A percentile compares a stretch with the other conserved stretches of the same genome.
Conservation (phyloP, 345 rosid genomes). For the Moricandia arvensis region DNA sequence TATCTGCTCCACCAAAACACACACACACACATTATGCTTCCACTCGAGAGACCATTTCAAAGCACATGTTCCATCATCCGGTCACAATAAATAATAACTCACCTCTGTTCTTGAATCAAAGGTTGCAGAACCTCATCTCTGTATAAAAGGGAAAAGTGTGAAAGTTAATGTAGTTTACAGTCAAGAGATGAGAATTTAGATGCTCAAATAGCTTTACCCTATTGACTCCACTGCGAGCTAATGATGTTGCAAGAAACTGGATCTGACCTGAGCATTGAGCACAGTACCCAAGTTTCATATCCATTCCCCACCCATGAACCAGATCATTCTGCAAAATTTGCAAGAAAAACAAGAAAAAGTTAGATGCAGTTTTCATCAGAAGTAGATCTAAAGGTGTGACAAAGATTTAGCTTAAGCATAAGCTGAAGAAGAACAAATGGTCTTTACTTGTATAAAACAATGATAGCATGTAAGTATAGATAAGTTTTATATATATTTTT, state of each 20-base stretch:
- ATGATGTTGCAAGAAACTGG: too few relatives aligned
- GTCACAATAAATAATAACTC: neutral
- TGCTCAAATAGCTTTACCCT: constrained; percentile 9
- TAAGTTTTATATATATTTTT: too few relatives aligned
- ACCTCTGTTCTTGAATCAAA: constrained; percentile 41
- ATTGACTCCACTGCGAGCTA: constrained; percentile 12
- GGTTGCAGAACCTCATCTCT: constrained; percentile 27
- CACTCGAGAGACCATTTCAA: neutral
- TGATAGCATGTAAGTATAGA: too few relatives aligned
- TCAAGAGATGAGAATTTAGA: constrained; percentile 1
- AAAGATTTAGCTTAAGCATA: neutral
- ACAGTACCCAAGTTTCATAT: constrained; percentile 96
- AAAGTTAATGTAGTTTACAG: neutral
- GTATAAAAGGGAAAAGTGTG: neutral
- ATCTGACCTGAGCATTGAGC: too few relatives aligned
- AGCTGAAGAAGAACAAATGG: neutral
- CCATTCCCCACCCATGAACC: constrained; percentile 99
- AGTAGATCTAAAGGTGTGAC: neutral
- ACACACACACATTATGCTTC: neutral
- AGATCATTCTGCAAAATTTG: constrained; percentile 69
- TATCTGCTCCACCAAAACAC: constrained; percentile 50
- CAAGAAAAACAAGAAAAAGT: neutral
- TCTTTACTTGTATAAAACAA: constrained; percentile 88
- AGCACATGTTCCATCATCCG: neutral
- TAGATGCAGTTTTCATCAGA: neutral